Evolutionary conservation across 805 yeast genomes (phyloP), one percentile per base, ranked within the genome.

Genomic region (Candida chilensis): DNA sequence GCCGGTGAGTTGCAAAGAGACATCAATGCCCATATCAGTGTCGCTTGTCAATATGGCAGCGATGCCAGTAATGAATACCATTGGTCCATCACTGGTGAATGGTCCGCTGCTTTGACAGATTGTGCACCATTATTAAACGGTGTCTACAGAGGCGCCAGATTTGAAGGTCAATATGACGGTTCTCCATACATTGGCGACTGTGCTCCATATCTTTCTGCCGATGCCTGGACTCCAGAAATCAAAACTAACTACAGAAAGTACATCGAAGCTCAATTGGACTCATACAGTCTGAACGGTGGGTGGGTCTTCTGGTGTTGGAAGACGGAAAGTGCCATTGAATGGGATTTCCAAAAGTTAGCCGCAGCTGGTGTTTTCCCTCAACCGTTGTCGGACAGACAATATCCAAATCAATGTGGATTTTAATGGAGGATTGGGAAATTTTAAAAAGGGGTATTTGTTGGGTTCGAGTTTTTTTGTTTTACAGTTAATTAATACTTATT

Each of bases 301-400:
- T 88, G 96, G 96, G 71, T 85, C 34, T 80, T 83, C 64, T 88
- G 96, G 96, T 74, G 80, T 52, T 87, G 85, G 80, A 88, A 87
- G 66, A 82, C 95, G 17, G 96, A 88, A 57, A 57, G 56, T 41
- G 64, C 84, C 14, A 51, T 79, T 32, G 96, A 88, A 52, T 88
- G 96, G 96, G 95, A 84, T 56, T 68, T 83, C 60, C 63, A 66
- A 44, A 60, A 62, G 39, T 68, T 88, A 42, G 54, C 71, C 14
- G 62, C 53, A 13, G 52, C 69, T 32, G 78, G 74, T 17, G 48
- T 85, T 24, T 78, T 88, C 69, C 96, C 96, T 28, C 80, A 73
- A 52, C 96, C 96, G 17, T 59, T 86, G 27, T 51, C 59, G 32
- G 75, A 64, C 40, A 76, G 96, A 56, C 55, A 64, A 45, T 82